Conservation (phyloP, 768 basidiomycete species). For the Hypholoma sublateritium region DNA sequence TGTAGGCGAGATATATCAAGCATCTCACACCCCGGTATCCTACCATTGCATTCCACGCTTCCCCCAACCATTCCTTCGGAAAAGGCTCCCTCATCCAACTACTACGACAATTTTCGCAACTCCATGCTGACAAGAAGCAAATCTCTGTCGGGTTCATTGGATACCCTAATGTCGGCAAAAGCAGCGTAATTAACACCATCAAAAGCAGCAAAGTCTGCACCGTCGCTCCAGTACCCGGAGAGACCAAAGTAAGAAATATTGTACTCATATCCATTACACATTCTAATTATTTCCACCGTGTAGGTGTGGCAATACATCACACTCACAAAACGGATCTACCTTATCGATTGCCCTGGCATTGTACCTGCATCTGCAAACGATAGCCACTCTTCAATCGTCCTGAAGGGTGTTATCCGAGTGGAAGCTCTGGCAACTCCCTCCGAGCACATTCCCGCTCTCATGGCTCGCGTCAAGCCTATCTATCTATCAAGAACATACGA, state of each 20-base stretch:
- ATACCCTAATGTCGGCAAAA: conserved; percentile 98
- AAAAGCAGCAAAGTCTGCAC: conserved; percentile 98
- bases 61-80: conserved; percentile 98
- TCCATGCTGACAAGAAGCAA: conserved; percentile 99
- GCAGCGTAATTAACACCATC: conserved; percentile 95
- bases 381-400: conserved; percentile 84
- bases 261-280: too few relatives aligned
- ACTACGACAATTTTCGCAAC: conserved; percentile 91
- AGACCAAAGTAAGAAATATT: conserved; percentile 78
- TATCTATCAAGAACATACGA: conserved; percentile 88
- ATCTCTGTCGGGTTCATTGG: conserved; percentile 98
- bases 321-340: conserved; percentile 91
- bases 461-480: conserved; percentile 89
- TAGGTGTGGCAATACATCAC: conserved; percentile 99
- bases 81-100: conserved; percentile 98
- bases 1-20: conserved; percentile 91
- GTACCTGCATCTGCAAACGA: conserved; percentile 93
- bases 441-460: conserved; percentile 86
- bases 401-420: conserved; percentile 96
- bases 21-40: conserved; percentile 93
- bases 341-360: conserved; percentile 99
- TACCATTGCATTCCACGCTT: conserved; percentile 98
- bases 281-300: too few relatives aligned
- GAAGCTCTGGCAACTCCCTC: conserved; percentile 92
- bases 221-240: conserved; percentile 95